A percentile compares a stretch with the other conserved stretches of the same genome.
Conservation (phyloP, 2,329 filamentous ascomycete species). For the Verticillium tricorpus region DNA sequence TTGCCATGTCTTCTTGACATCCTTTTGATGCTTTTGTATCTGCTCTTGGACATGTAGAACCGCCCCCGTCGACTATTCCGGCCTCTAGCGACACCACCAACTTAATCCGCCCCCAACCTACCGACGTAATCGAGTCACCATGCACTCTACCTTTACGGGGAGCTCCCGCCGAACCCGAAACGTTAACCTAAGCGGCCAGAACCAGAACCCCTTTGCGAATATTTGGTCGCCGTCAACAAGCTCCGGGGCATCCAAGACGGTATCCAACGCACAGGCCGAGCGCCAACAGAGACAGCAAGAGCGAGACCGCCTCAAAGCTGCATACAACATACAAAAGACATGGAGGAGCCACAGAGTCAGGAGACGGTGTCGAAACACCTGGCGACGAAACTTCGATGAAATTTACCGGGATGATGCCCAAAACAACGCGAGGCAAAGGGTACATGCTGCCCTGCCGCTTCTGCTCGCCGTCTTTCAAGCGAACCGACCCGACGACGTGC, state of each 20-base stretch:
- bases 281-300: slow-evolving; percentile 76
- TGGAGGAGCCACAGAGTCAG: slow-evolving; percentile 77
- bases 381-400: slow-evolving; percentile 60
- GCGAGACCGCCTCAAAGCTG: slow-evolving; percentile 69
- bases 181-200: slow-evolving; percentile 88
- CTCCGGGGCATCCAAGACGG: slow-evolving; percentile 67
- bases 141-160: slow-evolving; percentile 93
- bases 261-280: slow-evolving; percentile 84
- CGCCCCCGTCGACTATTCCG: background rate
- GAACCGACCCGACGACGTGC: slow-evolving; percentile 39
- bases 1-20: background rate
- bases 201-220: slow-evolving; percentile 72
- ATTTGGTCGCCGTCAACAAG: slow-evolving; percentile 52
- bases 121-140: slow-evolving; percentile 32
- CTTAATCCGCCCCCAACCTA: background rate
- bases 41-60: background rate
- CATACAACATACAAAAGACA: slow-evolving; percentile 67
- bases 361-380: slow-evolving; percentile 48
- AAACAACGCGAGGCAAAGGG: slow-evolving; percentile 28
- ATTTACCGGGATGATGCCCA: slow-evolving; percentile 38
- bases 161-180: slow-evolving; percentile 80
- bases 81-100: background rate
- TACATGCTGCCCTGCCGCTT: slow-evolving; percentile 38
- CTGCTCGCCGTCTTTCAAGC: slow-evolving; percentile 46
- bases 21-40: background rate